These are phyloP conservation scores for Reticulascus tulasneorum DNA, from an alignment of 2,329 filamentous ascomycete species.

Conservation along the genomic window DNA sequence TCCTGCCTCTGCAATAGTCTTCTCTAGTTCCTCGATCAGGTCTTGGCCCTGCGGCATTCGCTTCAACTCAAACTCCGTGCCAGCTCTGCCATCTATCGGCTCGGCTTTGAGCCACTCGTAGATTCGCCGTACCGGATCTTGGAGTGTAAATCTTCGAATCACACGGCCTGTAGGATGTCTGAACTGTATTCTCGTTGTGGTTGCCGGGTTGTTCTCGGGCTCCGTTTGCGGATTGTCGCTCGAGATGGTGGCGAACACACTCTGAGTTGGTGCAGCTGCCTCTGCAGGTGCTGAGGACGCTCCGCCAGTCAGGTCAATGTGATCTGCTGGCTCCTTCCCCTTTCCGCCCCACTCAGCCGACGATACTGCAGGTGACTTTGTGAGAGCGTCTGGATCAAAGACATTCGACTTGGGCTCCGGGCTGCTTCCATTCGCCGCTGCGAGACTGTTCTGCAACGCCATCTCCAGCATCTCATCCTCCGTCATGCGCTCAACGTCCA, in stretches of 20 bases:
- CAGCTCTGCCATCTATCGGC: slow-evolving; percentile 75
- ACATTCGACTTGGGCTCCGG: slow-evolving; percentile 47
- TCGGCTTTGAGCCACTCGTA: slow-evolving; percentile 97
- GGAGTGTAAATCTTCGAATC: slow-evolving; percentile 76
- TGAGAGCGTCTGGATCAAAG: slow-evolving; percentile 83
- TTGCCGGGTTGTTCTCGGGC: slow-evolving; percentile 65
- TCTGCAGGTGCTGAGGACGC: slow-evolving; percentile 22
- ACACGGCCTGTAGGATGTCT: slow-evolving; percentile 78
- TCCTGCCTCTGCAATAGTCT: slow-evolving; percentile 74
- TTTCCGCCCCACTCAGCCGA: slow-evolving; percentile 53
- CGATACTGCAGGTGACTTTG: slow-evolving; percentile 54
- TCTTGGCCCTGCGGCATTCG: slow-evolving; percentile 75
- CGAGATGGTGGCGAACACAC: slow-evolving; percentile 67
- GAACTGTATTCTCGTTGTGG: slow-evolving; percentile 88
- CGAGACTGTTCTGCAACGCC: slow-evolving; percentile 84
- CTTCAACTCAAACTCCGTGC: slow-evolving; percentile 81
- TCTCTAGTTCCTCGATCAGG: slow-evolving; percentile 69
- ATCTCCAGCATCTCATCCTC: slow-evolving; percentile 97
- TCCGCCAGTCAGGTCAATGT: no score
- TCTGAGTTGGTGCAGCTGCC: slow-evolving; percentile 15
- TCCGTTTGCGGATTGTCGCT: slow-evolving; percentile 71
- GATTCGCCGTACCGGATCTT: slow-evolving; percentile 74
- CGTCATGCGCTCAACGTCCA: slow-evolving; percentile 83
- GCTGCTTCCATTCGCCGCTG: slow-evolving; percentile 37
- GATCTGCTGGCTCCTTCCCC: slow-evolving; percentile 44